Percentiles rank a stretch among this genome's conserved stretches.
phyloP scores from a whole-genome alignment of 257 asterid species.

The Gardenia jasminoides region DNA sequence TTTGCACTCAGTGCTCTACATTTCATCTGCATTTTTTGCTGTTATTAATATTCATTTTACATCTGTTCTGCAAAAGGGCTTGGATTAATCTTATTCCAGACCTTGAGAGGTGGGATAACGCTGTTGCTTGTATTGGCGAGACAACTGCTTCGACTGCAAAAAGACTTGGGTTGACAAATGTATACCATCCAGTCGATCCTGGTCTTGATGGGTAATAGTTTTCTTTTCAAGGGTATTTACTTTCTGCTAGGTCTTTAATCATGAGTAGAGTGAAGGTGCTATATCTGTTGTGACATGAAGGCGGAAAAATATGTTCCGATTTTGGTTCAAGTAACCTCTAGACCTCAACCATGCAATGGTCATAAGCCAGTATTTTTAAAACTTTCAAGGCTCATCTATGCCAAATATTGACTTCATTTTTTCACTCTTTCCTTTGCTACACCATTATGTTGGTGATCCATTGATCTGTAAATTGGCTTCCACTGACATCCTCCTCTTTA shows the following conservation, averaged over 20 bases:
- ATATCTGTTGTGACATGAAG: neutral
- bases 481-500: neutral
- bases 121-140: constrained; percentile 86
- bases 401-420: neutral
- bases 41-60: neutral
- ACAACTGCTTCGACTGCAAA: constrained; percentile 80
- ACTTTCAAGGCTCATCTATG: too few species aligned
- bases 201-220: constrained; percentile 71
- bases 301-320: neutral
- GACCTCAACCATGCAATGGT: neutral
- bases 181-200: constrained; percentile 65
- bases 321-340: neutral
- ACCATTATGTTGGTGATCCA: neutral
- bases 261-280: neutral
- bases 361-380: too few species aligned
- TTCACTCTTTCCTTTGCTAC: neutral
- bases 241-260: neutral
- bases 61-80: constrained; percentile 44
- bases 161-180: constrained; percentile 54
- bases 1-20: neutral
- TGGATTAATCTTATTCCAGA: constrained; percentile 64
- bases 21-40: neutral
- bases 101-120: constrained; percentile 46
- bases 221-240: neutral
- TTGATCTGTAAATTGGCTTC: neutral